Conservation (phyloP, 495 filamentous ascomycete species). For the Tetracladium setigerum region DNA sequence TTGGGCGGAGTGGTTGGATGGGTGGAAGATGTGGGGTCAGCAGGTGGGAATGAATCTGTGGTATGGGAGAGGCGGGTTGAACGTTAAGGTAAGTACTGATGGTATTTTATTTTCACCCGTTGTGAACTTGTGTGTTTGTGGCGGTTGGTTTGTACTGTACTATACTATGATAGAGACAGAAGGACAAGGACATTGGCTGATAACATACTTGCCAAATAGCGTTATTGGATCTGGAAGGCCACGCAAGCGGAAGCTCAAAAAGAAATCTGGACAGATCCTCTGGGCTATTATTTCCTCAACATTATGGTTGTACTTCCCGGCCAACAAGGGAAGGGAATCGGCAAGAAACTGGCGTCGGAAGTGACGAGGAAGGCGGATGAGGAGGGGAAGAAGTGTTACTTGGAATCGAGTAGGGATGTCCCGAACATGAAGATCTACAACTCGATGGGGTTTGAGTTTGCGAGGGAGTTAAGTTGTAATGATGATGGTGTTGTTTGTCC, state of each 20-base stretch:
- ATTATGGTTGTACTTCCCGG: conserved; percentile 56
- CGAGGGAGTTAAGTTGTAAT: conserved; percentile 53
- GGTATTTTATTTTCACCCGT: conserved; percentile 9
- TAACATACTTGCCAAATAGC: conserved; percentile 19
- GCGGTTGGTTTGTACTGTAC: conserved; percentile 12
- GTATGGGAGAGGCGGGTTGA: conserved; percentile 57
- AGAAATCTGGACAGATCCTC: conserved; percentile 48
- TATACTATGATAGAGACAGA: conserved; percentile 6
- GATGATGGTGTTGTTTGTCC: conserved; percentile 42
- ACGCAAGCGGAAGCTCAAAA: conserved; percentile 48
- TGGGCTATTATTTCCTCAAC: conserved; percentile 65
- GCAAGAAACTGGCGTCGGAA: conserved; percentile 47
- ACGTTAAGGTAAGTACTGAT: conserved; percentile 35
- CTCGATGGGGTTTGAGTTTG: conserved; percentile 54
- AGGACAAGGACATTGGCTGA: conserved; percentile 9
- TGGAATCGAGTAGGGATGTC: conserved; percentile 54
- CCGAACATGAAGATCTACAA: conserved; percentile 62
- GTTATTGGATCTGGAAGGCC: conserved; percentile 60
- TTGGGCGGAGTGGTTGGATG: conserved; percentile 49
- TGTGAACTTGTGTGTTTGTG: neutral
- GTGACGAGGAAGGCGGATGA: conserved; percentile 51
- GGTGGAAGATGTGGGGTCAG: conserved; percentile 49
- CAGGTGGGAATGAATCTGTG: conserved; percentile 55
- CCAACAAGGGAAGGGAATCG: conserved; percentile 52
- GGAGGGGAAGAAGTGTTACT: conserved; percentile 53